These are phyloP conservation scores for Sanguinoderma infundibulare DNA, from an alignment of 1,284 basidiomycete genomes.

Conservation along the genomic window DNA sequence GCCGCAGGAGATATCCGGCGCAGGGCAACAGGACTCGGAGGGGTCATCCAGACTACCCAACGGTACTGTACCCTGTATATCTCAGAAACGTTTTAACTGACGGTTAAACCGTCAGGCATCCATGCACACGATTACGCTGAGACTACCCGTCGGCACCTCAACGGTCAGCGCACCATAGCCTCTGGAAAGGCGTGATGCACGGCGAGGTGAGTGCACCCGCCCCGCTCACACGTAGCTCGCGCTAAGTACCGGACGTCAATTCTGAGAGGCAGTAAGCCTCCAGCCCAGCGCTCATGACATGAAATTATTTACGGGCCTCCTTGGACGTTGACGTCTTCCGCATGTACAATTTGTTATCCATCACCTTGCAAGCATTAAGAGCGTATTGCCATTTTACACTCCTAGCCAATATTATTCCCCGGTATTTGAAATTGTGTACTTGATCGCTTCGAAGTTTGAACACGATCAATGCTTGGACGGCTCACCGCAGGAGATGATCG, in stretches of 20 bases:
- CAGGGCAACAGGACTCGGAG: slow-evolving; percentile 10
- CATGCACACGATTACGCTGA: slow-evolving; percentile 35
- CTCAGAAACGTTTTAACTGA: neutral
- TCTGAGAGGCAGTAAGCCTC: neutral
- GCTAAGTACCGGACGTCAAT: neutral
- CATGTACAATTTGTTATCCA: too few relatives aligned
- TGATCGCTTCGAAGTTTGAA: too few relatives aligned
- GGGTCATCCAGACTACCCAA: slow-evolving; percentile 17
- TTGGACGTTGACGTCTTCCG: slow-evolving; percentile 3
- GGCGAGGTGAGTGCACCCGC: neutral
- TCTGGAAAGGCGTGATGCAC: slow-evolving; percentile 14
- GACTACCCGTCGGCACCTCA: slow-evolving; percentile 25
- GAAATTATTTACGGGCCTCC: neutral
- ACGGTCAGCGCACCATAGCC: slow-evolving; percentile 14
- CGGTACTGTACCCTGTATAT: slow-evolving; percentile 20
- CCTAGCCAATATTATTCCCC: too few relatives aligned
- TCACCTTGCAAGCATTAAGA: slow-evolving; percentile 7
- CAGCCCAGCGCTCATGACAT: neutral
- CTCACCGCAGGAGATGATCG: too few relatives aligned
- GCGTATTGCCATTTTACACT: neutral
- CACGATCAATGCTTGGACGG: too few relatives aligned
- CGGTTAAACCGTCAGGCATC: slow-evolving; percentile 29
- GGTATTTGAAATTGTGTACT: too few relatives aligned
- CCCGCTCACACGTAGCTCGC: neutral
- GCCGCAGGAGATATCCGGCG: slow-evolving; percentile 6